These are phyloP conservation scores for Pyricularia grisea DNA, from an alignment of 2,329 filamentous ascomycete genomes.

Conservation along the genomic window DNA sequence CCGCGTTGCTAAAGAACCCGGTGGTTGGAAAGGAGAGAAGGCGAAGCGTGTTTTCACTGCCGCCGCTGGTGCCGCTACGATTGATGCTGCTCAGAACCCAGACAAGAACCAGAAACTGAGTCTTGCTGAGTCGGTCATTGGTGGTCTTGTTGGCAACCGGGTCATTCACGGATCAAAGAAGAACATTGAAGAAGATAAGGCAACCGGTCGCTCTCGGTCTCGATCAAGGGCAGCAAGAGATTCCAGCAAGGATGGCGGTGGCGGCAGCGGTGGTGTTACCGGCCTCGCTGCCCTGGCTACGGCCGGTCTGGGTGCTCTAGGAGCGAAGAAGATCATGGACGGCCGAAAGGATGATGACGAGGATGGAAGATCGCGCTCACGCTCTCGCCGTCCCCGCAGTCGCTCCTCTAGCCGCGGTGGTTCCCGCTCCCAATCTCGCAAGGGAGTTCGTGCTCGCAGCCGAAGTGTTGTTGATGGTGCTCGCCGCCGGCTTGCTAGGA, in stretches of 20 bases:
- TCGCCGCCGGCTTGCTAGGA: conserved; percentile 50
- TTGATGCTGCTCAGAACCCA: conserved; percentile 68
- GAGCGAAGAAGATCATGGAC: conserved; percentile 49
- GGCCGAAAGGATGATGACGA: conserved; percentile 23
- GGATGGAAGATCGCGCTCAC: conserved; percentile 16
- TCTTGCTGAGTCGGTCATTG: conserved; percentile 77
- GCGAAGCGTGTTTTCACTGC: conserved; percentile 86
- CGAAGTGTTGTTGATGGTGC: conserved; percentile 56
- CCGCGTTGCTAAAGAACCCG: conserved; percentile 78
- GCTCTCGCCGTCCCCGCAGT: conserved; percentile 45
- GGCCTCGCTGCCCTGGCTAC: conserved; percentile 56
- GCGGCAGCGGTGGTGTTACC: conserved; percentile 31
- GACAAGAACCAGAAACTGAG: conserved; percentile 72
- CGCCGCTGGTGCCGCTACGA: conserved; percentile 74
- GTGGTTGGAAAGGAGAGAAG: conserved; percentile 84
- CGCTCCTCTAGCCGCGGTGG: conserved; percentile 37
- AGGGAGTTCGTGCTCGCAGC: conserved; percentile 42
- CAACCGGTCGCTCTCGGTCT: conserved; percentile 57
- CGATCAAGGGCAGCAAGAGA: conserved; percentile 48
- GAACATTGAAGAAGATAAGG: conserved; percentile 52
- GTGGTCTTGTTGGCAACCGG: conserved; percentile 78
- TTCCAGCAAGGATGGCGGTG: conserved; percentile 30
- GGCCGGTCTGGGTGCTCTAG: conserved; percentile 50
- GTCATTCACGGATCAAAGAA: conserved; percentile 71
- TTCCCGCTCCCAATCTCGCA: conserved; percentile 29